These are phyloP conservation scores for Candida mattraensis DNA, from an alignment of 805 yeast species.

Conservation along the genomic window DNA sequence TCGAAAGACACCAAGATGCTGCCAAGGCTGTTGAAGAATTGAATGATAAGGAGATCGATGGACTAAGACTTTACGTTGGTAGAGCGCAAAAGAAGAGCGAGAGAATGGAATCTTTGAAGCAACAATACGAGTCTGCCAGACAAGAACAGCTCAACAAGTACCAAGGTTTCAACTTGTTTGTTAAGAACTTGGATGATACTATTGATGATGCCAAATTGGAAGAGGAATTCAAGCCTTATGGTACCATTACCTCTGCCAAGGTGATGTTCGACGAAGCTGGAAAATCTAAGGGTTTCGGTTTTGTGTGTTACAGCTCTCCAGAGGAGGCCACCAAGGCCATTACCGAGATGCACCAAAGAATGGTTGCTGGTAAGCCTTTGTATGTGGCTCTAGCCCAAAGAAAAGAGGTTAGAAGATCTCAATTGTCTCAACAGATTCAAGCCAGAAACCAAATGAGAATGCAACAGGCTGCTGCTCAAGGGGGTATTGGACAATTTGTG, in stretches of 20 bases:
- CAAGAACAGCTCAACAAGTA: slow-evolving; percentile 89
- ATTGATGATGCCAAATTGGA: slow-evolving; percentile 88
- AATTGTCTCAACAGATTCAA: slow-evolving; percentile 95
- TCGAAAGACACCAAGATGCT: slow-evolving; percentile 83
- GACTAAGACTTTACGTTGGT: slow-evolving; percentile 89
- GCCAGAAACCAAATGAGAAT: slow-evolving; percentile 98
- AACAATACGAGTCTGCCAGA: slow-evolving; percentile 89
- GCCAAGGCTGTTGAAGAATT: slow-evolving; percentile 87
- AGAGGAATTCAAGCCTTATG: slow-evolving; percentile 92
- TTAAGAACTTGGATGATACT: slow-evolving; percentile 93
- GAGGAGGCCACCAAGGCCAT: slow-evolving; percentile 99
- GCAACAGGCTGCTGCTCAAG: slow-evolving; percentile 93
- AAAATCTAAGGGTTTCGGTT: slow-evolving; percentile 97
- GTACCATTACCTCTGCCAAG: slow-evolving; percentile 92
- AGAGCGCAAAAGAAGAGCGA: slow-evolving; percentile 99
- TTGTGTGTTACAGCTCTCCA: slow-evolving; percentile 95
- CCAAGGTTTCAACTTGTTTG: slow-evolving; percentile 96
- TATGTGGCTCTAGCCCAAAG: slow-evolving; percentile 99
- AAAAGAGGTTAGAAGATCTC: slow-evolving; percentile 95
- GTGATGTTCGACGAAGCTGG: slow-evolving; percentile 95
- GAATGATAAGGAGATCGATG: slow-evolving; percentile 82
- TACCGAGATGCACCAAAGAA: slow-evolving; percentile 96
- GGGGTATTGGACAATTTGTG: slow-evolving; percentile 83
- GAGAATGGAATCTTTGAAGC: slow-evolving; percentile 93
- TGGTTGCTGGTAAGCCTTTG: slow-evolving; percentile 92